Evolutionary conservation across 331 rosid species (phyloP), one percentile per base, ranked within the genome.

Genomic region (Pyrus hybrid): DNA sequence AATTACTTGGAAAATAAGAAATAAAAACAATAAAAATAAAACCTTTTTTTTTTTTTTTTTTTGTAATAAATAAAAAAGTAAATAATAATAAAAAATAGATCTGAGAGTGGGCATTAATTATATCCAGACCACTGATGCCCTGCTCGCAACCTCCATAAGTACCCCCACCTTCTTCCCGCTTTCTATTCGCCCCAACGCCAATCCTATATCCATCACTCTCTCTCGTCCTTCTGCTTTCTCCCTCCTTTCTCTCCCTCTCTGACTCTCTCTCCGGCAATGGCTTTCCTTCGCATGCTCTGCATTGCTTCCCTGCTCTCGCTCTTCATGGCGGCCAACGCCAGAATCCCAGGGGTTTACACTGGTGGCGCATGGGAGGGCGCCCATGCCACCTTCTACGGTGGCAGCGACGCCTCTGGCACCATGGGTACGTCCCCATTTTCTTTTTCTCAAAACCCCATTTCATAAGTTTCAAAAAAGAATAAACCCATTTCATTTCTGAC

Each of bases 341-440:
- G 86, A 83, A 90, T 94, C 87, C 97, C 96, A 1, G 98, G 98
- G 1, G 63, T 83, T 54, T 91, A 83, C 87, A 6, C 80, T 26
- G 97, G 86, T 35, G 95, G 96, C 22, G 33, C 91, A 2, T 94
- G 98, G 98, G 77, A 86, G 22, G 79, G 70, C 30, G 98, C 98
- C 12, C 98, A 94, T 72, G 98, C 98, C 63, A 94, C 98, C 57
- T 94, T 94, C 90, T 94, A 94, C 8, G 98, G 98, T 77, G 97
- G 97, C 80, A 90, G 91, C 43, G 98, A 94, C 79, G 99, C 99
- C 41, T 94, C 99, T 14, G 96, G 96, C 74, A 91, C 99, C 61
- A 94, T 94, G 99, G 99, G 98, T 93, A 84, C 47, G 26, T 45
- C 22, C 45, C 35, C 47, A 6, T 41, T 49, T 76, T 56, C 66